phyloP scores from a whole-genome alignment of 352 stramenopile genomes.

The Phytophthora pluvialis region DNA sequence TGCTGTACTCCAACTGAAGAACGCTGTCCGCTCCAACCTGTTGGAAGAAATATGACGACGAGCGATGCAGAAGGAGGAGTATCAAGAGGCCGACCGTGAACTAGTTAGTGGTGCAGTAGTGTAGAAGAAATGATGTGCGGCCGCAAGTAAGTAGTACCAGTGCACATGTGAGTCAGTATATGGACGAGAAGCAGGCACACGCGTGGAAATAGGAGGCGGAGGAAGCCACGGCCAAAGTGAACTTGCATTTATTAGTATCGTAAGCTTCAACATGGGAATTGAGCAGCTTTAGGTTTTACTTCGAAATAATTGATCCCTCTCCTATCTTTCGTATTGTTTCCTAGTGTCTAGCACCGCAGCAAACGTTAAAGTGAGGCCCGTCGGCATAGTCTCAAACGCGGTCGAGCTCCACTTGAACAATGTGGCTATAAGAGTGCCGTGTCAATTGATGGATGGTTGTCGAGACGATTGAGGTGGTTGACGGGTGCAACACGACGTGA shows the following conservation, averaged over 20 bases:
- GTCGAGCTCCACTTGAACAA: background rate
- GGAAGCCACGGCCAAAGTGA: conserved; percentile 14
- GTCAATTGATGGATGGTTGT: background rate
- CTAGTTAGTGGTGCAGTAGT: conserved; percentile 36
- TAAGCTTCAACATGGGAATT: conserved; percentile 44
- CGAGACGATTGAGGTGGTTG: background rate
- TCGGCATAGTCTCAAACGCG: too few species aligned
- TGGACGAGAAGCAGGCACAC: conserved; percentile 34
- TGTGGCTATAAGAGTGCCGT: background rate
- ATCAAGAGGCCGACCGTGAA: conserved; percentile 30
- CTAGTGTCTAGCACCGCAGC: too few species aligned
- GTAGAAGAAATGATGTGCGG: conserved; percentile 38
- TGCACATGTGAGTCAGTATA: conserved; percentile 30
- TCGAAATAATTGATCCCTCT: background rate
- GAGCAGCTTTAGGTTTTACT: conserved; percentile 25
- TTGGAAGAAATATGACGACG: conserved; percentile 34
- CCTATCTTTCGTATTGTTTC: background rate
- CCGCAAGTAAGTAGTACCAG: conserved; percentile 7
- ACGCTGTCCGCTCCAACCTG: conserved; percentile 15
- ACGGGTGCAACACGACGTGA: background rate
- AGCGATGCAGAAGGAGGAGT: conserved; percentile 11
- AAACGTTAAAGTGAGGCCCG: too few species aligned
- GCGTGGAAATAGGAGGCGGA: conserved; percentile 4
- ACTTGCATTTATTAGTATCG: conserved; percentile 33
- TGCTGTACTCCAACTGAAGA: conserved; percentile 40